Evolutionary conservation across 2,329 filamentous ascomycete species (phyloP), one percentile per base, ranked within the genome.

Genomic region (Penicillium digitatum): DNA sequence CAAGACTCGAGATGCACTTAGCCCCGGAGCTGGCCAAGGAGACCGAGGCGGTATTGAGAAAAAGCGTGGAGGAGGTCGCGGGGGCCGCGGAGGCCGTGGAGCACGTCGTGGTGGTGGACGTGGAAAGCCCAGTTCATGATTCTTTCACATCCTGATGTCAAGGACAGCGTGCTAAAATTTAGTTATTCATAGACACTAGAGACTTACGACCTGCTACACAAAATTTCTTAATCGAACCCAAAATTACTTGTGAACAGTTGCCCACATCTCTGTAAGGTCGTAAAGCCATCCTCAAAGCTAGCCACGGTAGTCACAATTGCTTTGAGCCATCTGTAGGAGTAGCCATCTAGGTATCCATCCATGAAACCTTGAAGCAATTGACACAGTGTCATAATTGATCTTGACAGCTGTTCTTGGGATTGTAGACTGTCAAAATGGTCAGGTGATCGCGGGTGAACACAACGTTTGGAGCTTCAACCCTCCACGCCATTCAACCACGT

Each of bases 1-100:
- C 29, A 66, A 64, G 45, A 27, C 27, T 27, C 63, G 63, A n/a
- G 65, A 68, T 60, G 62, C 55, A 3, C 52, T 66, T 3, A 66
- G 63, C 35, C 59, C 65, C 16, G 64, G 62, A 32, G 65, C 60
- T 38, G 58, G 63, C 29, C 59, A 54, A 10, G 56, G 54, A 29
- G 64, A 61, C 10, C 43, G 56, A 24, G 57, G 59, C 24, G 54
- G 60, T 29, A 48, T 65, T n/a, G 56, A 64, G 44, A 66, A 66
- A 60, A 59, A 40, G 4, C 54, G 58, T 20, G 62, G 59, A 50
- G 57, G 60, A 26, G 43, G 57, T 18, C 54, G 61, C 5, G 61
- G 63, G n/a, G n/a, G 26, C 26, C 26, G 26, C 26, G 26, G 26
- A 12, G 57, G 60, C 14, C 54, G 60, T 10, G 44, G 60, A 18